phyloP scores from a whole-genome alignment of 2,329 filamentous ascomycete genomes.

The Colletotrichum tabaci region DNA sequence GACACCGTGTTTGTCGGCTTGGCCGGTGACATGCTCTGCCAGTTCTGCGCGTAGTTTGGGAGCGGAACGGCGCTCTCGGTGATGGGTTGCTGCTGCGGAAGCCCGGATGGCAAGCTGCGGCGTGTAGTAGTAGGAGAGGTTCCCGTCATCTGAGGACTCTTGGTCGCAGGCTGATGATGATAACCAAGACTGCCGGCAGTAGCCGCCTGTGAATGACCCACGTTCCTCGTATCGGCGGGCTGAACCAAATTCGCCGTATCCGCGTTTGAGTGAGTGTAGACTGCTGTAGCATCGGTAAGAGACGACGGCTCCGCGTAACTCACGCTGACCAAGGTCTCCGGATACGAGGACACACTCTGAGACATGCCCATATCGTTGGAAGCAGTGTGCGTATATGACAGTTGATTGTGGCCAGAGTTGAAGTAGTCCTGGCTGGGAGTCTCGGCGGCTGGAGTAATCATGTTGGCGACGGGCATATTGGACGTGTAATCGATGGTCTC shows the following conservation, averaged over 20 bases:
- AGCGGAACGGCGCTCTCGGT: constrained; percentile 8
- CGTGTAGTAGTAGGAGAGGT: constrained; percentile 10
- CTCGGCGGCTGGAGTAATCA: constrained; percentile 46
- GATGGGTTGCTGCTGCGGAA: constrained; percentile 10
- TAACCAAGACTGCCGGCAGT: background rate
- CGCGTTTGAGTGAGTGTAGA: constrained; percentile 8
- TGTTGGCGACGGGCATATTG: constrained; percentile 48
- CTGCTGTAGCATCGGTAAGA: constrained; percentile 14
- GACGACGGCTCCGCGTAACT: constrained; percentile 13
- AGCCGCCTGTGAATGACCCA: constrained; percentile 3
- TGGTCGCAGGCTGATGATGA: constrained; percentile 4
- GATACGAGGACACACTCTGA: constrained; percentile 18
- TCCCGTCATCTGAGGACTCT: constrained; percentile 12
- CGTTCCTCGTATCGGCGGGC: background rate
- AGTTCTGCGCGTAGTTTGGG: constrained; percentile 23
- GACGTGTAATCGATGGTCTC: constrained; percentile 42
- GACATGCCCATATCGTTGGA: constrained; percentile 19
- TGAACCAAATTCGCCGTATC: constrained; percentile 16
- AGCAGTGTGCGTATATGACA: constrained; percentile 46
- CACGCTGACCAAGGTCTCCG: constrained; percentile 23
- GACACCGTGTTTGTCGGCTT: constrained; percentile 18
- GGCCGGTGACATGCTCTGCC: constrained; percentile 29
- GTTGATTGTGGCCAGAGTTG: constrained; percentile 46
- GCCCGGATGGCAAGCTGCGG: constrained; percentile 37
- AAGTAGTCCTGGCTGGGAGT: constrained; percentile 49